Percentiles rank a stretch among this genome's conserved stretches.
These are phyloP conservation scores for Serpula lacrymans DNA, from an alignment of 768 basidiomycete species.

Conservation along the genomic window DNA sequence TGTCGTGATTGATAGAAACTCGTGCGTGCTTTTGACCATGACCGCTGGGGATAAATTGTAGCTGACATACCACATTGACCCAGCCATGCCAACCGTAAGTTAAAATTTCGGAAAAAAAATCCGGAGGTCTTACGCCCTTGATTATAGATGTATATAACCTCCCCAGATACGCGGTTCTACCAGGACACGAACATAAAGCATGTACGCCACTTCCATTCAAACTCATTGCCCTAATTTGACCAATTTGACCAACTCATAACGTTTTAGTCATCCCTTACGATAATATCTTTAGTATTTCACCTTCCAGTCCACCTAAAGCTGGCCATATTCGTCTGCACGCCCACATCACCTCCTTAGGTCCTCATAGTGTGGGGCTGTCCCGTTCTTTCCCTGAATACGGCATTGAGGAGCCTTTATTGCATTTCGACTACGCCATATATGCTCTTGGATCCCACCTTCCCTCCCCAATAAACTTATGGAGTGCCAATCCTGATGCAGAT, in stretches of 20 bases:
- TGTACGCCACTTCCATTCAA: slow-evolving; percentile 34
- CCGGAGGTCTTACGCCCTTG: background rate
- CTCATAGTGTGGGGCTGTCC: slow-evolving; percentile 32
- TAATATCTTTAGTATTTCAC: slow-evolving; percentile 38
- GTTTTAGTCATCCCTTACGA: slow-evolving; percentile 50
- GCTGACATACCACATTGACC: background rate
- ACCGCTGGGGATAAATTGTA: background rate
- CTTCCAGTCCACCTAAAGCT: slow-evolving; percentile 1
- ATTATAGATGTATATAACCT: slow-evolving; percentile 52
- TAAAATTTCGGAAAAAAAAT: background rate
- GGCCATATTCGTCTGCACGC: slow-evolving; percentile 42
- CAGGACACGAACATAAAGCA: slow-evolving; percentile 64
- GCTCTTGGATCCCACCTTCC: slow-evolving; percentile 61
- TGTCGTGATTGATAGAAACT: slow-evolving; percentile 58
- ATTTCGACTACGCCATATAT: slow-evolving; percentile 57
- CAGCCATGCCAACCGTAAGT: slow-evolving; percentile 49
- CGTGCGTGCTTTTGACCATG: slow-evolving; percentile 31
- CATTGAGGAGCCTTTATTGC: slow-evolving; percentile 30
- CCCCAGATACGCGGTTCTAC: slow-evolving; percentile 53
- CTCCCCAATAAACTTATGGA: slow-evolving; percentile 54
- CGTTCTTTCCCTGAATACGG: slow-evolving; percentile 46
- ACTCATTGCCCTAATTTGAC: too few relatives aligned
- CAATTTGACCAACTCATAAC: too few relatives aligned
- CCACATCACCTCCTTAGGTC: slow-evolving; percentile 36
- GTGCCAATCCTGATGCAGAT: slow-evolving; percentile 7